Evolutionary conservation across 495 filamentous ascomycete genomes (phyloP), one percentile per base, ranked within the genome.

Genomic region (Penicillium coffeae): DNA sequence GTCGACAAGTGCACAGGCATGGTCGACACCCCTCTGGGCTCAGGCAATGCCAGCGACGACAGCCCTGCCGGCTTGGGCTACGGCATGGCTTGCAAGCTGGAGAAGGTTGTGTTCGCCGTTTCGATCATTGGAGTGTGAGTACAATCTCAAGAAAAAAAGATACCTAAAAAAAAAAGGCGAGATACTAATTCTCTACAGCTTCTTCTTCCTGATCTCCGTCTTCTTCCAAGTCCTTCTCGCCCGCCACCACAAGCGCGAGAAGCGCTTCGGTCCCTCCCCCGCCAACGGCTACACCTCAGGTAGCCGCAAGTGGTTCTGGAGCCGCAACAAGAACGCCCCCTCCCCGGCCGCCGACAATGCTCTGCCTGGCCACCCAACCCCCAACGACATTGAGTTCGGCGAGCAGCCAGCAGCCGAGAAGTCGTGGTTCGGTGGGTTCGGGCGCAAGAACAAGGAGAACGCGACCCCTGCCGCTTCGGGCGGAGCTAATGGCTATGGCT

Each of bases 221-320:
- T 54, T 80, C 39, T 67, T 86, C 52, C 85, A 89, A 60, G 42
- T 85, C 47, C 65, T 76, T 15, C 75, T 89, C 13, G 77, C 78
- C 56, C 83, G 84, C 48, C 74, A 88, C 64, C 86, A 86, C 69
- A 79, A 82, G 59, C 84, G 84, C 59, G 87, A 93, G 72, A 85
- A 85, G 67, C 81, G 85, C 41, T 89, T 83, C 71, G 88, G 87
- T 32, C 88, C 89, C 19, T 78, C 80, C 50, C 87, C 88, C 7
- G 74, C 78, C 42, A 92, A 90, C 75, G 74, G 80, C 62, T 90
- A 91, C 72, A 90, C 87, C 15, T 81, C 77, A 21, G 89, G 87
- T 43, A 80, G 69, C 43, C 75, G 74, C 51, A 75, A 68, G 21
- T 62, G 69, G 30, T 62, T 54, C 68, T 83, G 76, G 73, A 68